A percentile compares a stretch with the other conserved stretches of the same genome.
These are phyloP conservation scores for Groenewaldozyma tartarivorans DNA, from an alignment of 805 yeast species.

Conservation along the genomic window DNA sequence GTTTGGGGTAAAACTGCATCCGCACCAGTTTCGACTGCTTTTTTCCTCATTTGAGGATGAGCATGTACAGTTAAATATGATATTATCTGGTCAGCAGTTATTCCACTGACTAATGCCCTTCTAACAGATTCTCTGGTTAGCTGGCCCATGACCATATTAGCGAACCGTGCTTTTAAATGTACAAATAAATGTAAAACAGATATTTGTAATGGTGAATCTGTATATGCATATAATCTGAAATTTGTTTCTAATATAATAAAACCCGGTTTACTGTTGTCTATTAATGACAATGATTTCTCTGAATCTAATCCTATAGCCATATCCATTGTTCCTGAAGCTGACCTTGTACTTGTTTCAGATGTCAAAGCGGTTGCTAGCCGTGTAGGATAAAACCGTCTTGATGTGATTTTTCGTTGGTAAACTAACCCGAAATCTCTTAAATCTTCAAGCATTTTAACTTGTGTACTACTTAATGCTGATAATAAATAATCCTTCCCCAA, in stretches of 20 bases:
- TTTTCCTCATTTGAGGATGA: constrained; percentile 74
- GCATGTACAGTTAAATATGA: constrained; percentile 86
- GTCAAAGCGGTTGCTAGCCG: constrained; percentile 83
- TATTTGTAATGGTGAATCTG: constrained; percentile 88
- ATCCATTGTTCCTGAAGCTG: not conserved
- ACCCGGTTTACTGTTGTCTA: constrained; percentile 34
- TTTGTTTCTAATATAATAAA: constrained; percentile 87
- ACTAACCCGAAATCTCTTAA: constrained; percentile 86
- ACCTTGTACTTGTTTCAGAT: constrained; percentile 52
- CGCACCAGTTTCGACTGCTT: not conserved
- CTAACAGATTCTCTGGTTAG: constrained; percentile 88
- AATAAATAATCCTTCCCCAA: constrained; percentile 79
- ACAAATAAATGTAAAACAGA: constrained; percentile 86
- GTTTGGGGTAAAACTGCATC: constrained; percentile 79
- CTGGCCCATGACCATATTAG: constrained; percentile 89
- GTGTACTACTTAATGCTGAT: constrained; percentile 65
- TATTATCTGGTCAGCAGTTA: constrained; percentile 90
- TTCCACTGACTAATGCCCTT: constrained; percentile 75
- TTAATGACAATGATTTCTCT: not conserved
- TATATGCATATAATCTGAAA: constrained; percentile 85
- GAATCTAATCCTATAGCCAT: constrained; percentile 15
- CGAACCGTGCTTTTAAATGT: constrained; percentile 72
- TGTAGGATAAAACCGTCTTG: constrained; percentile 77
- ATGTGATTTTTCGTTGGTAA: constrained; percentile 50
- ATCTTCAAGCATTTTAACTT: constrained; percentile 77